Base-by-base conservation (phyloP, 148 eudicot genomes). In the Chenopodium album region DNA sequence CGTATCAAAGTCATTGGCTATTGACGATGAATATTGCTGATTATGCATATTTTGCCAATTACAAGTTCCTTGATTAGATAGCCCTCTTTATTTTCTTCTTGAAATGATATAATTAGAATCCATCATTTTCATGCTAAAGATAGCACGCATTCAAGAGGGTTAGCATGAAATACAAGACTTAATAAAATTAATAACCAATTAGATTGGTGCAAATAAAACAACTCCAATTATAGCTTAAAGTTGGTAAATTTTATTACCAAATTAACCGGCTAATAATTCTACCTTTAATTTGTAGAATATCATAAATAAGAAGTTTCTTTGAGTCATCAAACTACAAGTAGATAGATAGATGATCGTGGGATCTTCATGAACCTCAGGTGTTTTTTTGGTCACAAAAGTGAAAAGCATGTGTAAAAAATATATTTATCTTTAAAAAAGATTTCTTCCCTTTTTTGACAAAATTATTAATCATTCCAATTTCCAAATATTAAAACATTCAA, bases 121-220 rank as follows among this genome's bases (percentile, higher is more conserved):
- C 76, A 79, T 70, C 82, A 13, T 71, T 79, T 12, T 79, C 76
- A 37, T 7, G 13, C 66, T 32, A 71, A 41, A 41, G 63, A 31
- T 71, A 54, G 4, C 22, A 71, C 52, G 41, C 46, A 52, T 66
- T 78, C 75, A 78, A 79, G 46, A 22, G 46, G 47, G 29, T 62
- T 78, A 78, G 64, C 81, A 48, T 79, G 28, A 46, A 17, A 34
- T 68, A 41, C 76, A 64, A 73, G 83, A 73, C 71, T 63, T 19
- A 7, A 11, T 46, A 34, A 67, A 37, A 62, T 9, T 37, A 9
- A 76, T 44, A 73, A 80, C 77, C 82, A 80, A 80, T 80, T 44
- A 74, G 26, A 80, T 73, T 74, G 6, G 28, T 64, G 23, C 76
- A 47, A 10, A 46, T 54, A 75, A 73, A 64, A 63, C 71, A 63